Percentiles rank a stretch among this genome's conserved stretches.
These are phyloP conservation scores for Debaryomycetaceae sp. DNA, from an alignment of 1,139 yeast genomes.

Conservation along the genomic window DNA sequence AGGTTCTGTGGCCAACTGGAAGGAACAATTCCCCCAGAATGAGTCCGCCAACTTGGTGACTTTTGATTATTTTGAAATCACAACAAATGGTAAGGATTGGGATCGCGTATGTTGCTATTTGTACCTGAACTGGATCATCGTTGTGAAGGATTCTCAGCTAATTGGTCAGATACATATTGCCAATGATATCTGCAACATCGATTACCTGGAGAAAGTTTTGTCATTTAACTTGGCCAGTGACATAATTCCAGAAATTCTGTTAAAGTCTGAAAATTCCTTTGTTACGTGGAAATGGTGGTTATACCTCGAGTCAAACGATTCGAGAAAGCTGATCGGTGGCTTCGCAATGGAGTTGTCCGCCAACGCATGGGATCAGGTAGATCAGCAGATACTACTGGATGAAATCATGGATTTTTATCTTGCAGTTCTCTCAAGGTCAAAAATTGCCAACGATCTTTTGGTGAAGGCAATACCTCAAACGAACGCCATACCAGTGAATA, in stretches of 20 bases:
- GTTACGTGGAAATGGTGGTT: conserved; percentile 42
- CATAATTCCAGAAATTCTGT: conserved; percentile 44
- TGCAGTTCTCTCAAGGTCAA: conserved; percentile 29
- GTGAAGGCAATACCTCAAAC: conserved; percentile 37
- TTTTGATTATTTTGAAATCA: conserved; percentile 43
- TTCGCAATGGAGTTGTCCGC: conserved; percentile 44
- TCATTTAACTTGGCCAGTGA: conserved; percentile 37
- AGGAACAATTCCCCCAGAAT: conserved; percentile 9
- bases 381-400: conserved; percentile 25
- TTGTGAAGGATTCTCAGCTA: conserved; percentile 32
- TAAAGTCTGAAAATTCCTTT: conserved; percentile 31
- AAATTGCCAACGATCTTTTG: conserved; percentile 24
- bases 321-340: not conserved
- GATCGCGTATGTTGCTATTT: conserved; percentile 34
- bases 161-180: conserved; percentile 27
- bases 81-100: conserved; percentile 36
- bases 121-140: conserved; percentile 36
- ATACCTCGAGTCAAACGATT: conserved; percentile 11
- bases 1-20: conserved; percentile 3
- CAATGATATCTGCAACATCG: conserved; percentile 31
- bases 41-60: conserved; percentile 27
- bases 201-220: conserved; percentile 22
- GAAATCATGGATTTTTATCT: conserved; percentile 38
- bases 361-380: conserved; percentile 45
- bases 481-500: conserved; percentile 38